Conservation (phyloP, 2,329 filamentous ascomycete genomes). For the Clarireedia monteithiana region DNA sequence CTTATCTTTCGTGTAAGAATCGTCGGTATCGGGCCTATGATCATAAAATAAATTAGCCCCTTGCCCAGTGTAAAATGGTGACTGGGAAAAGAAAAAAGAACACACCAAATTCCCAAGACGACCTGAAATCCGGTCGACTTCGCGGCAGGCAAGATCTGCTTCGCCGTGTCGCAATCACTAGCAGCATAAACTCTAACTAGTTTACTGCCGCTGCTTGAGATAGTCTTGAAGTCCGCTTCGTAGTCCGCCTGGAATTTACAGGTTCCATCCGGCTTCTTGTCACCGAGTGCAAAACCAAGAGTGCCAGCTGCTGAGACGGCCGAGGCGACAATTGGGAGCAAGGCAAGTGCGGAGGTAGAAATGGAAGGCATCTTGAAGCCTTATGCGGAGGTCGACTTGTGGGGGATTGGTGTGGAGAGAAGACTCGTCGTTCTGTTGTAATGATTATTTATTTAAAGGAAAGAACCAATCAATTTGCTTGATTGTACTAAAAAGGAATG, state of each 20-base stretch:
- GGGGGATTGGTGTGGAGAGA: not conserved
- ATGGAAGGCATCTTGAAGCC: too few relatives aligned
- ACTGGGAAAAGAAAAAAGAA: constrained; percentile 3
- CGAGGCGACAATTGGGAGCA: constrained; percentile 17
- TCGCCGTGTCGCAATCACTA: constrained; percentile 56
- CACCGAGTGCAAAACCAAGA: constrained; percentile 59
- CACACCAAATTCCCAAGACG: constrained; percentile 62
- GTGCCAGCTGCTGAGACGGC: constrained; percentile 38
- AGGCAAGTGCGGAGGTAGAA: too few relatives aligned
- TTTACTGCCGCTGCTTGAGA: constrained; percentile 38
- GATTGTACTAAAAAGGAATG: not conserved
- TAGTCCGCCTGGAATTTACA: constrained; percentile 60
- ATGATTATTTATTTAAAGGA: not conserved
- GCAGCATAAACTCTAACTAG: constrained; percentile 61
- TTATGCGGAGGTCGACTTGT: not conserved
- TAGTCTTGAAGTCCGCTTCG: constrained; percentile 54
- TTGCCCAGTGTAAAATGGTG: not conserved
- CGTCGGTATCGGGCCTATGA: constrained; percentile 51
- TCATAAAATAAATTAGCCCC: not conserved
- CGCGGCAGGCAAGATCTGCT: constrained; percentile 57
- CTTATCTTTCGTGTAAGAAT: constrained; percentile 54
- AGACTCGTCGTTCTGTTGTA: not conserved
- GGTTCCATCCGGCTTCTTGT: constrained; percentile 49
- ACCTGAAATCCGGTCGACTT: constrained; percentile 58
- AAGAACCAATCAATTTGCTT: not conserved